Conservation (phyloP, 768 basidiomycete genomes). For the Phylloporus arenicola region DNA sequence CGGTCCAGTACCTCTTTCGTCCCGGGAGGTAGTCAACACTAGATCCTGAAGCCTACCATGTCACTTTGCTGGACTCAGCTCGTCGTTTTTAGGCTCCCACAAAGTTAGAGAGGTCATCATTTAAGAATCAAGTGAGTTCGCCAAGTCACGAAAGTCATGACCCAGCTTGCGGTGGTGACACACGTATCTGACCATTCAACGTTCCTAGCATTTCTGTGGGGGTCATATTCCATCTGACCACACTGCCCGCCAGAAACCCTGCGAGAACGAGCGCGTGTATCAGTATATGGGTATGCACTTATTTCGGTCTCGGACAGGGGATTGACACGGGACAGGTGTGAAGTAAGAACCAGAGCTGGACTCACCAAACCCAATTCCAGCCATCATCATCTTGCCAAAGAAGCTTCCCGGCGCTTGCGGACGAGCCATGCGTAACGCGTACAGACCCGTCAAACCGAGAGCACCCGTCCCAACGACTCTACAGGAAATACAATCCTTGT, state of each 20-base stretch:
- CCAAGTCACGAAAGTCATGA: no score
- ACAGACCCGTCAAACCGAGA: conserved; percentile 57
- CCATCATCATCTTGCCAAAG: conserved; percentile 57
- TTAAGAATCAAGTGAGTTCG: no score
- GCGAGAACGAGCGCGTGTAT: background rate
- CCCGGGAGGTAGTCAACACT: no score
- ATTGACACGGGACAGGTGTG: background rate
- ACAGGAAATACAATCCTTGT: conserved; percentile 61
- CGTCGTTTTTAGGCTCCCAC: no score
- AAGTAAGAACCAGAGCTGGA: background rate
- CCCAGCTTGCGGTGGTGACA: no score
- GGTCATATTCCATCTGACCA: conserved; percentile 25
- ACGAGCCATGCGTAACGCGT: conserved; percentile 63
- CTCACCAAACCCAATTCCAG: conserved; percentile 59
- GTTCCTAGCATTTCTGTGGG: no score
- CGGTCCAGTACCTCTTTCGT: no score
- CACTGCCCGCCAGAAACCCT: conserved; percentile 29
- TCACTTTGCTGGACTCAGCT: no score
- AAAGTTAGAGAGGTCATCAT: no score
- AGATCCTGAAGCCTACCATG: no score
- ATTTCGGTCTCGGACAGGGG: background rate
- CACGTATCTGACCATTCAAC: no score
- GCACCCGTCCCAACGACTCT: conserved; percentile 62
- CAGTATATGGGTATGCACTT: conserved; percentile 1
- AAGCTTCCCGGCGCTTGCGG: conserved; percentile 55